Evolutionary conservation across 2,329 filamentous ascomycete species (phyloP).

Genomic region (Tricladium varicosporioides): DNA sequence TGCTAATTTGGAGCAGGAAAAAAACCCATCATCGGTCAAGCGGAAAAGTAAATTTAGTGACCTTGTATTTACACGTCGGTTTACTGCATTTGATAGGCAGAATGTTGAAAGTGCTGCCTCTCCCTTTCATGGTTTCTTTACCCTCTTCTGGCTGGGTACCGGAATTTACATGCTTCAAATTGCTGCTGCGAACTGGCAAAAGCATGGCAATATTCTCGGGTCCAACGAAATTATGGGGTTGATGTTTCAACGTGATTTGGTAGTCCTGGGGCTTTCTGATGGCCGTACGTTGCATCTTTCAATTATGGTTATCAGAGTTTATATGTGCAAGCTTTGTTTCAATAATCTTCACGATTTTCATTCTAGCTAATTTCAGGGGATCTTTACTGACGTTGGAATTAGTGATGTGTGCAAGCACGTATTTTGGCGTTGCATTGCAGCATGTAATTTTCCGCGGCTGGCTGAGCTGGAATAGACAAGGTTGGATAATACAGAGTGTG

Average conservation of each 20-base stretch:
- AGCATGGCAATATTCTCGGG: conserved; percentile 67
- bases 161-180: conserved; percentile 65
- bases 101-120: conserved; percentile 64
- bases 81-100: conserved; percentile 72
- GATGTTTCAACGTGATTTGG: conserved; percentile 60
- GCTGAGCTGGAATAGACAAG: conserved; percentile 64
- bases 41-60: conserved; percentile 42
- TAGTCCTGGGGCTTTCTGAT: conserved; percentile 61
- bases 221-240: conserved; percentile 68
- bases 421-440: conserved; percentile 65
- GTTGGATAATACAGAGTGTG: conserved; percentile 73
- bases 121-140: conserved; percentile 77
- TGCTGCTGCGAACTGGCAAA: conserved; percentile 64
- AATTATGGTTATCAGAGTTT: too few species aligned
- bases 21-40: conserved; percentile 22
- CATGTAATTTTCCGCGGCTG: conserved; percentile 55
- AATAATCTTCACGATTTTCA: too few species aligned
- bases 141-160: conserved; percentile 73
- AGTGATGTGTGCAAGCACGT: conserved; percentile 63
- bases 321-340: too few species aligned
- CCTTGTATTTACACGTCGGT: conserved; percentile 69
- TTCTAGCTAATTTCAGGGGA: too few species aligned
- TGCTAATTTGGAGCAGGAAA: conserved; percentile 20
- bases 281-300: conserved; percentile 36
- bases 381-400: too few species aligned